Conservation (phyloP, 148 eudicot species). For the Cornus kousa region DNA sequence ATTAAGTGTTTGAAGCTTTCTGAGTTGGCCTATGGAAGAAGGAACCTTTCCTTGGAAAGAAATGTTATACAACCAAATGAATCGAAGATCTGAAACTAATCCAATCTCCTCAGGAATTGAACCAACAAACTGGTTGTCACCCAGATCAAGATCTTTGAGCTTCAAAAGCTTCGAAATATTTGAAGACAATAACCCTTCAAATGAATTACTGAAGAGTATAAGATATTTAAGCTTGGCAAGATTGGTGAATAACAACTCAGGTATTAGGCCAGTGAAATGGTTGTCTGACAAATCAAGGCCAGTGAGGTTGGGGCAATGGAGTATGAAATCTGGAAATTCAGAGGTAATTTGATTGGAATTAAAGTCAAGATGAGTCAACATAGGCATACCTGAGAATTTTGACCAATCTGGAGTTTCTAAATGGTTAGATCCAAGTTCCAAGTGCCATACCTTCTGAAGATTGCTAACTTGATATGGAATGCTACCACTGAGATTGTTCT, state of each 20-base stretch:
- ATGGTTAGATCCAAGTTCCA: conserved; percentile 63
- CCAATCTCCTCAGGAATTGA: conserved; percentile 29
- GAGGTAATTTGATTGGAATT: conserved; percentile 30
- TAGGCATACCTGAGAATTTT: conserved; percentile 38
- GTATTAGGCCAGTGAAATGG: conserved; percentile 47
- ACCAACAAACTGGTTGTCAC: conserved; percentile 40
- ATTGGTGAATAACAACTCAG: conserved; percentile 38
- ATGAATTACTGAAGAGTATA: conserved; percentile 42
- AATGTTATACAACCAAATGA: conserved; percentile 45
- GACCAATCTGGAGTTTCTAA: conserved; percentile 66
- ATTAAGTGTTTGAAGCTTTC: conserved; percentile 44
- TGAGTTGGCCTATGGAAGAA: conserved; percentile 50
- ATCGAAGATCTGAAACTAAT: conserved; percentile 24
- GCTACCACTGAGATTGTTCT: conserved; percentile 31
- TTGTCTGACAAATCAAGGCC: conserved; percentile 67
- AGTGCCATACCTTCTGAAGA: conserved; percentile 39
- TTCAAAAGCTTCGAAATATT: conserved; percentile 44
- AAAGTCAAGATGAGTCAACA: conserved; percentile 47
- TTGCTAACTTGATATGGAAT: conserved; percentile 58
- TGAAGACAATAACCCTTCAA: conserved; percentile 49
- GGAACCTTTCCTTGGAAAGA: conserved; percentile 52
- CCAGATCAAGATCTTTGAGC: conserved; percentile 45
- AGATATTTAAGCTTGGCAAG: conserved; percentile 51
- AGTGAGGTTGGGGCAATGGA: conserved; percentile 38
- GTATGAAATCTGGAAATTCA: conserved; percentile 60